A percentile compares a stretch with the other conserved stretches of the same genome.
Conservation (phyloP, 768 basidiomycete genomes). For the Leccinellum luteum region DNA sequence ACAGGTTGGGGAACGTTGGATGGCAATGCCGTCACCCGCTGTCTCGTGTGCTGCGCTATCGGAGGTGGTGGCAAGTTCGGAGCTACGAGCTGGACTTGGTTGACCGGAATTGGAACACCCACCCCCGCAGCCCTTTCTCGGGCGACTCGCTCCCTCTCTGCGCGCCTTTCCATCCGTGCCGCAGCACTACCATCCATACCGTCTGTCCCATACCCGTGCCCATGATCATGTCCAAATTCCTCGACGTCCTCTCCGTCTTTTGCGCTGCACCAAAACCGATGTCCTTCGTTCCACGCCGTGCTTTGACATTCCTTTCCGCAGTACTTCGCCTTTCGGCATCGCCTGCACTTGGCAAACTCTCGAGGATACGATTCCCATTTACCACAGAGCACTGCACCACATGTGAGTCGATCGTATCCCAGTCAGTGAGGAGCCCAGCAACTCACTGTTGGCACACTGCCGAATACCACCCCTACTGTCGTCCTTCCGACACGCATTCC, state of each 20-base stretch:
- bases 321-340: conserved; percentile 97
- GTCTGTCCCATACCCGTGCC: conserved; percentile 8
- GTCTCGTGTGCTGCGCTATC: conserved; percentile 20
- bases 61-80: conserved; percentile 11
- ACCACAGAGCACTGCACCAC: conserved; percentile 78
- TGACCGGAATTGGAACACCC: conserved; percentile 12
- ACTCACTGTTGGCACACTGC: conserved; percentile 95
- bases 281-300: conserved; percentile 94
- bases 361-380: conserved; percentile 90
- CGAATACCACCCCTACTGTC: conserved; percentile 89
- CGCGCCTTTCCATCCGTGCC: conserved; percentile 34
- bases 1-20: conserved; percentile 21
- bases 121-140: conserved; percentile 24
- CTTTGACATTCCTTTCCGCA: conserved; percentile 98
- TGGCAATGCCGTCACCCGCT: conserved; percentile 30
- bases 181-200: conserved; percentile 9
- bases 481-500: conserved; percentile 98
- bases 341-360: conserved; percentile 94
- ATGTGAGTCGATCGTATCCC: conserved; percentile 1
- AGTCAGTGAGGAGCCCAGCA: background rate
- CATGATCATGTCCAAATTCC: conserved; percentile 30
- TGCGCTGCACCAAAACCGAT: conserved; percentile 90
- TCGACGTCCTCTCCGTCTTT: conserved; percentile 49
- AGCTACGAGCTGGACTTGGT: conserved; percentile 11
- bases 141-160: conserved; percentile 34